Percentiles rank a stretch among this genome's conserved stretches.
Conservation (phyloP, 2,329 filamentous ascomycete genomes). For the Calonectria ilicicola region DNA sequence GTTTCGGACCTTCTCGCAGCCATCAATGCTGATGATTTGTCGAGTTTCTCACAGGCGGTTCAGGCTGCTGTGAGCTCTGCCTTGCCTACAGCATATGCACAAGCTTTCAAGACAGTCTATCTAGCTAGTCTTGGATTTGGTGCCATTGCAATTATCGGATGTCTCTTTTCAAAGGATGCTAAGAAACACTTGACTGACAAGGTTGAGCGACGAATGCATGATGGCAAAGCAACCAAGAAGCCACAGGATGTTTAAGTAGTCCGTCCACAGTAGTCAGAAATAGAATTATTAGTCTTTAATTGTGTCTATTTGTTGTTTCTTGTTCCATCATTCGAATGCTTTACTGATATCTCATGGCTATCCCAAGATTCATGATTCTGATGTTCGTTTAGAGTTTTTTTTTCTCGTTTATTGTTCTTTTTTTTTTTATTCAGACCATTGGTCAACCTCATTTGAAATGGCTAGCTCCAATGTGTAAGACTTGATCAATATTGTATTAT, state of each 20-base stretch:
- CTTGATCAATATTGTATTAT: too few species aligned
- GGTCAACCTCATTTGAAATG: not conserved
- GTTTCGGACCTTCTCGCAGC: conserved; percentile 49
- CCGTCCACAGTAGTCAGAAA: not conserved
- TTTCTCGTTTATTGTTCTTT: not conserved
- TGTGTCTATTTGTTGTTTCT: too few species aligned
- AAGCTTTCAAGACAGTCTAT: conserved; percentile 56
- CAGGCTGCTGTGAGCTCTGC: conserved; percentile 43
- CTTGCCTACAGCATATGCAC: conserved; percentile 50
- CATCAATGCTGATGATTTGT: conserved; percentile 45
- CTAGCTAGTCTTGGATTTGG: conserved; percentile 53
- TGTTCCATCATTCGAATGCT: too few species aligned
- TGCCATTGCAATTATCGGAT: conserved; percentile 51
- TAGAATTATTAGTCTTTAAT: not conserved
- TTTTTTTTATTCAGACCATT: not conserved
- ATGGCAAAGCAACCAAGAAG: conserved; percentile 26
- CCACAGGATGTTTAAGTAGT: not conserved
- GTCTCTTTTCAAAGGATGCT: conserved; percentile 50
- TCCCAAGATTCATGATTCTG: too few species aligned
- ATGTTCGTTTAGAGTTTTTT: not conserved
- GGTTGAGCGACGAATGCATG: conserved; percentile 49
- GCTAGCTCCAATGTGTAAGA: not conserved
- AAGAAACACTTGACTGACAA: conserved; percentile 48
- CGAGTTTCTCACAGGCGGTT: conserved; percentile 47
- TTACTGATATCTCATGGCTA: too few species aligned